Percentiles rank a stretch among this genome's conserved stretches.
Evolutionary conservation across 192 early-diverging fungal species (phyloP).

Genomic region (Linnemannia zychae): DNA sequence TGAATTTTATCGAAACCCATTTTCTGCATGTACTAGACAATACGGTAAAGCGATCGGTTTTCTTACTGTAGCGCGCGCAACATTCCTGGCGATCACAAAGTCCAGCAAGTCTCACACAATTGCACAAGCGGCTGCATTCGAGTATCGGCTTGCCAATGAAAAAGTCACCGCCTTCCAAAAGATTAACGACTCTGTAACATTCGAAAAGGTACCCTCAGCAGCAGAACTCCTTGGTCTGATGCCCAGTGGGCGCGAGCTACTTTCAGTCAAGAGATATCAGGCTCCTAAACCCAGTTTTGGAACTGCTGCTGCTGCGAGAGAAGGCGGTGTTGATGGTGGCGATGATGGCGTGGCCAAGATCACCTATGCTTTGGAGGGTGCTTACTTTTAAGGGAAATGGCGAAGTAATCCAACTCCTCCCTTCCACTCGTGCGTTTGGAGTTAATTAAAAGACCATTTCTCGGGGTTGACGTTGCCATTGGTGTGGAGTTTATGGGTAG

Average conservation of each 20-base stretch:
- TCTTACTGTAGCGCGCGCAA: constrained; percentile 59
- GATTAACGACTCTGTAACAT: constrained; percentile 72
- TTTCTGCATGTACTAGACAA: constrained; percentile 45
- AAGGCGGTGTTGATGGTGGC: constrained; percentile 17
- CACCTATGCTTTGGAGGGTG: constrained; percentile 41
- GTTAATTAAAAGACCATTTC: neutral
- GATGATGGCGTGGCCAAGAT: constrained; percentile 41
- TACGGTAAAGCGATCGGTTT: constrained; percentile 71
- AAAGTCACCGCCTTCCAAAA: constrained; percentile 56
- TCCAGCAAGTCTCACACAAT: constrained; percentile 59
- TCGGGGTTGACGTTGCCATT: no score
- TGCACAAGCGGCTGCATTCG: constrained; percentile 59
- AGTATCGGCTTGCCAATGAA: constrained; percentile 62
- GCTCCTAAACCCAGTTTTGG: constrained; percentile 62
- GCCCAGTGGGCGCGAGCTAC: constrained; percentile 65
- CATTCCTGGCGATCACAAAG: constrained; percentile 60
- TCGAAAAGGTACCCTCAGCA: constrained; percentile 61
- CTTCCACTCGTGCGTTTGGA: no score
- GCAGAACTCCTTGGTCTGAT: constrained; percentile 64
- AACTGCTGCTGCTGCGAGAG: constrained; percentile 14
- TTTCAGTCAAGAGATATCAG: constrained; percentile 59
- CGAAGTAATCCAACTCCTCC: neutral
- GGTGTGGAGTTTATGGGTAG: no score
- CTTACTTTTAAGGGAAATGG: constrained; percentile 29
- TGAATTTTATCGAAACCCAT: neutral